A percentile compares a stretch with the other conserved stretches of the same genome.
phyloP scores from a whole-genome alignment of 345 rosid species.

The Lumnitzera littorea region DNA sequence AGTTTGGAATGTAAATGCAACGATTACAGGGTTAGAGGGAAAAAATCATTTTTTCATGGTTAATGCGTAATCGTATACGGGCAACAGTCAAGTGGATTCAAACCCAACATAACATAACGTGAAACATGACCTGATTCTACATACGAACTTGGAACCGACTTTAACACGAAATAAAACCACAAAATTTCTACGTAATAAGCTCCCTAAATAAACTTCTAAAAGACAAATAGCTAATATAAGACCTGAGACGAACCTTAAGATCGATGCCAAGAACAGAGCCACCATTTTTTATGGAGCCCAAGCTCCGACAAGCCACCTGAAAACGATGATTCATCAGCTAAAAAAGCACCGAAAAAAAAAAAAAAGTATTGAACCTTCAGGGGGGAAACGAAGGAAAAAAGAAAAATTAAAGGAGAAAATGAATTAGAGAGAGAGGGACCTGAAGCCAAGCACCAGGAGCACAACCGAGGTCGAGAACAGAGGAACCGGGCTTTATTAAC shows the following conservation, averaged over 20 bases:
- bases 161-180: not conserved
- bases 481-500: constrained; percentile 69
- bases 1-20: no score
- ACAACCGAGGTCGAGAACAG: constrained; percentile 94
- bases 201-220: not conserved
- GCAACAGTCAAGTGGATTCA: no score
- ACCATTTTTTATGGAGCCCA: constrained; percentile 73
- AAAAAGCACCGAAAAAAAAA: not conserved
- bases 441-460: constrained; percentile 99
- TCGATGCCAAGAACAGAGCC: constrained; percentile 85
- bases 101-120: no score
- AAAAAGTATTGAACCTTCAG: constrained; percentile 1
- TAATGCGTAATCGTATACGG: no score
- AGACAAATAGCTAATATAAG: not conserved
- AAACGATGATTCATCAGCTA: constrained; percentile 5
- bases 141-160: not conserved
- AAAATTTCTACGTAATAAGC: no score
- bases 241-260: constrained; percentile 53
- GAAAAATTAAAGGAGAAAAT: no score
- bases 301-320: constrained; percentile 92
- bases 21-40: no score
- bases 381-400: not conserved
- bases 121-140: no score
- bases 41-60: no score
- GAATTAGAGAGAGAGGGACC: constrained; percentile 22